A percentile compares a stretch with the other conserved stretches of the same genome.
These are phyloP conservation scores for Pseudogymnoascus sp. DNA, from an alignment of 2,329 filamentous ascomycete species.

Conservation along the genomic window DNA sequence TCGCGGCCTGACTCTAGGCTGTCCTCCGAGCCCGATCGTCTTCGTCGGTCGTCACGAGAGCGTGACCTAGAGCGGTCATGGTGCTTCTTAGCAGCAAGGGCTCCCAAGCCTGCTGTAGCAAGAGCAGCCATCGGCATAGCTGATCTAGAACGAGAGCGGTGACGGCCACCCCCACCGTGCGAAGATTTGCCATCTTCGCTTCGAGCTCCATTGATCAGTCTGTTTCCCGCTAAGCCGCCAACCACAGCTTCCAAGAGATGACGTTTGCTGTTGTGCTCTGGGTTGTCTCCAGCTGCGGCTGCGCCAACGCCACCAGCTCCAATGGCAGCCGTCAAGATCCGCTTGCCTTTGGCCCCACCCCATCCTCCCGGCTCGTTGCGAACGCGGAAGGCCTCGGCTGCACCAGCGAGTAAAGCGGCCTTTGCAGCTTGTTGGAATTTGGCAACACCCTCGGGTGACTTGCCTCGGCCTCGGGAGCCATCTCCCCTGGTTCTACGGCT, in stretches of 20 bases:
- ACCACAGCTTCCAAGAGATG: conserved; percentile 81
- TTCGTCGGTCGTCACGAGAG: conserved; percentile 25
- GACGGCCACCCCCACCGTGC: conserved; percentile 30
- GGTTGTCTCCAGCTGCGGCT: conserved; percentile 59
- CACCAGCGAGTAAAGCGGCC: conserved; percentile 82
- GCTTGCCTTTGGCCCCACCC: conserved; percentile 86
- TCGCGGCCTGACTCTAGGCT: conserved; percentile 25
- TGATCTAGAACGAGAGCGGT: conserved; percentile 63
- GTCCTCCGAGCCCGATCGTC: conserved; percentile 12
- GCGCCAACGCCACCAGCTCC: conserved; percentile 82
- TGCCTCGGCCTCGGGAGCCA: conserved; percentile 32
- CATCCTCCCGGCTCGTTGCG: conserved; percentile 83
- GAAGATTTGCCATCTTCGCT: conserved; percentile 37
- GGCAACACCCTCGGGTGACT: conserved; percentile 43
- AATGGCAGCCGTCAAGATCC: conserved; percentile 77
- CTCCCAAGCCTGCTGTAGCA: conserved; percentile 55
- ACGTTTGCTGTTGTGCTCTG: conserved; percentile 68
- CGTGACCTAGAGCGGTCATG: conserved; percentile 41
- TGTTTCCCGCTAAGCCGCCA: conserved; percentile 79
- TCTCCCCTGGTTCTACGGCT: conserved; percentile 47
- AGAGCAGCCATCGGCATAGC: conserved; percentile 45
- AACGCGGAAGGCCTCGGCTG: conserved; percentile 83
- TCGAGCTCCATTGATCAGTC: conserved; percentile 72
- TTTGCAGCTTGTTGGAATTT: conserved; percentile 82
- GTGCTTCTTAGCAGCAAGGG: conserved; percentile 55